These are phyloP conservation scores for Talaromyces sp. DNA, from an alignment of 2,329 filamentous ascomycete species.

Conservation along the genomic window DNA sequence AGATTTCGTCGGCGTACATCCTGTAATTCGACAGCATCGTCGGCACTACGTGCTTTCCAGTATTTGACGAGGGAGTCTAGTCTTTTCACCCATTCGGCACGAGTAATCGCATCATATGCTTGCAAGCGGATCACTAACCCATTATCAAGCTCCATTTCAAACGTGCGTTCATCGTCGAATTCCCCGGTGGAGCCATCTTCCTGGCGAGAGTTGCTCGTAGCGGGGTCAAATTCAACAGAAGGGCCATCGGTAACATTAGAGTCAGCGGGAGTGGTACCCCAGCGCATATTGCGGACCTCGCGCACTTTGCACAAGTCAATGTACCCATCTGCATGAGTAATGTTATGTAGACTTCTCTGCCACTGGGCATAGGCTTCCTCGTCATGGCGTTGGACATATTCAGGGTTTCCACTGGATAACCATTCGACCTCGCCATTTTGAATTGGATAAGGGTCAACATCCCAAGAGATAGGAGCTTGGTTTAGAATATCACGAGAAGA, in stretches of 20 bases:
- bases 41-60: constrained; percentile 61
- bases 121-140: constrained; percentile 64
- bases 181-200: constrained; percentile 59
- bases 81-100: constrained; percentile 64
- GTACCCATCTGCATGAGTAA: constrained; percentile 64
- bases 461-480: constrained; percentile 63
- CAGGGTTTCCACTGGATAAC: constrained; percentile 53
- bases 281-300: constrained; percentile 59
- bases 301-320: constrained; percentile 63
- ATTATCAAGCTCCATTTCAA: constrained; percentile 65
- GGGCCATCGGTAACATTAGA: constrained; percentile 55
- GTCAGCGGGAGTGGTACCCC: constrained; percentile 57
- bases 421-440: constrained; percentile 59
- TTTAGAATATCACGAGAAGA: constrained; percentile 57
- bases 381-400: constrained; percentile 56
- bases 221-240: constrained; percentile 59
- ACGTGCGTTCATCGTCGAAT: constrained; percentile 60
- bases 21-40: constrained; percentile 62
- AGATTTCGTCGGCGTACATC: constrained; percentile 61
- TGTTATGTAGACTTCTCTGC: constrained; percentile 60
- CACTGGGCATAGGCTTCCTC: constrained; percentile 62
- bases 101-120: constrained; percentile 59
- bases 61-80: constrained; percentile 61
- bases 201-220: constrained; percentile 47
- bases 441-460: constrained; percentile 63